These are phyloP conservation scores for Globisporangium mamillatum DNA, from an alignment of 352 stramenopile species.

Conservation along the genomic window DNA sequence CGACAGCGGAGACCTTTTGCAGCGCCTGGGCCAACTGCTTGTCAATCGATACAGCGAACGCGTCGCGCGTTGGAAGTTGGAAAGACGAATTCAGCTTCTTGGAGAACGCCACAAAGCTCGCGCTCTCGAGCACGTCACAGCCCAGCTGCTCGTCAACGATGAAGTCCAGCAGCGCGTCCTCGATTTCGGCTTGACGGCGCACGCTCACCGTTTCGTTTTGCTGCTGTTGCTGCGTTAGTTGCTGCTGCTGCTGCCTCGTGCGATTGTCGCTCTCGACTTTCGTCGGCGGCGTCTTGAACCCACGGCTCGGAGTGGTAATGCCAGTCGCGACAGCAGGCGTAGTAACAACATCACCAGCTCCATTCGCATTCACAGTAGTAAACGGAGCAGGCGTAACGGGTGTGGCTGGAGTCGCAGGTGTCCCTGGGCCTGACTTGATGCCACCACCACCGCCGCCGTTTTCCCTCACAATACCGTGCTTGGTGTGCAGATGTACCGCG, in stretches of 20 bases:
- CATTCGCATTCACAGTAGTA: background rate
- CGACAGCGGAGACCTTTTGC: constrained; percentile 5
- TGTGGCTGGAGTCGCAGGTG: background rate
- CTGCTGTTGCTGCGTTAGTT: background rate
- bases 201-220: background rate
- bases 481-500: constrained; percentile 13
- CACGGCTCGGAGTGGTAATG: background rate
- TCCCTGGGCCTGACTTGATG: background rate
- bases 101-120: constrained; percentile 4
- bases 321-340: background rate
- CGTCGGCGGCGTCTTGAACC: constrained; percentile 1
- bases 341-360: background rate
- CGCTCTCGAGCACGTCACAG: constrained; percentile 3
- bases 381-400: background rate
- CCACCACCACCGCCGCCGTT: background rate
- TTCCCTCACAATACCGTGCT: constrained; percentile 15
- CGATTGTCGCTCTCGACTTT: background rate
- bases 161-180: constrained; percentile 5
- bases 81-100: constrained; percentile 13
- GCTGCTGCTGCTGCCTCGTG: background rate
- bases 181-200: constrained; percentile 2
- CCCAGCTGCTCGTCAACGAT: constrained; percentile 7
- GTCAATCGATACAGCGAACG: background rate
- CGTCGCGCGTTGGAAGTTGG: background rate
- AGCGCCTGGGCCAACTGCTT: constrained; percentile 3